These are phyloP conservation scores for Boletus barrowsii DNA, from an alignment of 768 basidiomycete species.

Conservation along the genomic window DNA sequence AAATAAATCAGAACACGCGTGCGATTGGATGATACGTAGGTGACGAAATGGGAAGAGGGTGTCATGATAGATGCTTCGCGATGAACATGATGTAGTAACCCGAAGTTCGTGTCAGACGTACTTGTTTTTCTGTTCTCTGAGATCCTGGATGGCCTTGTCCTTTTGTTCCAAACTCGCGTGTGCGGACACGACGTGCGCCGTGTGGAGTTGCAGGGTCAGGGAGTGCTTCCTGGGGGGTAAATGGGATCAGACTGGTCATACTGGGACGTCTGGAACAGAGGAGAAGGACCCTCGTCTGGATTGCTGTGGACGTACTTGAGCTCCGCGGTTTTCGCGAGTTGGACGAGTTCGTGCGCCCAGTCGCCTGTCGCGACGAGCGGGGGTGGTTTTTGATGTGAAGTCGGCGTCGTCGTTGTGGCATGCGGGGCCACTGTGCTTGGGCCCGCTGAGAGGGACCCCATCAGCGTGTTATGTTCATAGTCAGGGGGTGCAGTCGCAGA, in stretches of 20 bases:
- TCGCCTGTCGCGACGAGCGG: conserved; percentile 79
- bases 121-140: conserved; percentile 85
- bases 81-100: not conserved
- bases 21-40: not conserved
- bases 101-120: conserved; percentile 34
- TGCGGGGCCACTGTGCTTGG: conserved; percentile 34
- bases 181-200: conserved; percentile 82
- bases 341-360: conserved; percentile 84
- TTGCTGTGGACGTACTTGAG: conserved; percentile 61
- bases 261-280: not conserved
- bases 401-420: conserved; percentile 25
- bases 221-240: conserved; percentile 66
- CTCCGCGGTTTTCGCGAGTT: conserved; percentile 84
- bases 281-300: not conserved
- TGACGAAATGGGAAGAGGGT: not conserved
- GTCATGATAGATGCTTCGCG: not conserved
- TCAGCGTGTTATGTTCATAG: conserved; percentile 32
- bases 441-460: conserved; percentile 32
- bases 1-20: conserved; percentile 14
- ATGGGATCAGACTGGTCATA: conserved; percentile 10
- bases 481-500: conserved; percentile 31
- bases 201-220: conserved; percentile 78
- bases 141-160: conserved; percentile 72
- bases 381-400: conserved; percentile 26
- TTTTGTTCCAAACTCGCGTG: conserved; percentile 79